Evolutionary conservation across 441 rosid genomes (phyloP), one percentile per base, ranked within the genome.

Genomic region (Erodium chrysanthum): DNA sequence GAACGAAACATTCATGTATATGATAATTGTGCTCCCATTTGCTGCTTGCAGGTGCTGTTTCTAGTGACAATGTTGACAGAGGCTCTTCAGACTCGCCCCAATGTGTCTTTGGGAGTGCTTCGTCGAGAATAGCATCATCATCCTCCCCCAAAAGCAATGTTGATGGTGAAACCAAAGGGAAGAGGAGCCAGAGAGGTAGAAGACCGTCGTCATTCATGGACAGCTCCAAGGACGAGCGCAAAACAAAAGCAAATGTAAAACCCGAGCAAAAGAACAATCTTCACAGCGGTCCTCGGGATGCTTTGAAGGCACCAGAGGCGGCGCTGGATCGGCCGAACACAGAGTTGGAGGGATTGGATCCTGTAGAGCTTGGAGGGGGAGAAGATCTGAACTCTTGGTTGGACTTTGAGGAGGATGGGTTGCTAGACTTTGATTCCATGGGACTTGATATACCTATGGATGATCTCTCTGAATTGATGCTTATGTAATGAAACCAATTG

Each of bases 111-210:
- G 75, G 80, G 33, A 76, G 66, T 73, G 77, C 81, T 74, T 78
- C 83, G 56, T 66, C 77, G 17, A 79, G 80, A 75, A 69, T 72
- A 37, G 65, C 83, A 52, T 20, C 85, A 65, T 29, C 44, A 7
- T 35, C 7, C 1, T 37, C 73, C 68, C 81, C 74, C 31, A 75
- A 71, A 9, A 18, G 12, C 20, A 81, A 78, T 65, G 15, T 77
- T 44, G 44, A 21, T 9, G 75, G 82, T 65, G 84, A 83, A 69
- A 76, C 75, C 33, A 84, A 84, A 82, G 91, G 88, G 66, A 86
- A 86, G 74, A 80, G 86, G 81, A 83, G 88, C 48, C 85, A 86
- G 59, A 79, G 86, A 70, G 90, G 82, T 56, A 80, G 85, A 23
- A 29, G 33, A 29, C 82, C 81, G 1, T 37, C 44, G 7, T 37